Percentiles rank a stretch among this genome's conserved stretches.
phyloP scores from a whole-genome alignment of 2,329 filamentous ascomycete species.

The Xylaria sp. region DNA sequence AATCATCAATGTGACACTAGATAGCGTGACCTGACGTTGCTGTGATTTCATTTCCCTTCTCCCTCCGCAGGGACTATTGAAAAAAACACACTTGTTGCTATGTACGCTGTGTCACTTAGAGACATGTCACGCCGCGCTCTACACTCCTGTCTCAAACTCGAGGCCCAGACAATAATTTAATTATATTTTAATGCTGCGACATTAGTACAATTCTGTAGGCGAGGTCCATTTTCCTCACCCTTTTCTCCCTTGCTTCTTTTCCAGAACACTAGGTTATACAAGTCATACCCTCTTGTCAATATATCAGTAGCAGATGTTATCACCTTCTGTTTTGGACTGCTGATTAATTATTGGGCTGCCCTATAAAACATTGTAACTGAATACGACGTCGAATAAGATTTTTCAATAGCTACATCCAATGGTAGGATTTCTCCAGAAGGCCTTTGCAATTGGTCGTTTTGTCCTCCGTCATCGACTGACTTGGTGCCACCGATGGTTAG shows the following conservation, averaged over 20 bases:
- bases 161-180: conserved; percentile 16
- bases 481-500: background rate
- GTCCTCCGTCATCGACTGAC: background rate
- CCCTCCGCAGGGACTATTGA: conserved; percentile 20
- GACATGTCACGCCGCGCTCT: conserved; percentile 10
- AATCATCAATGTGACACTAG: conserved; percentile 35
- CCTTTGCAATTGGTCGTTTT: background rate
- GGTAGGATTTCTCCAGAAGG: background rate
- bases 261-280: background rate
- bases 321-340: background rate
- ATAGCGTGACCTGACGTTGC: conserved; percentile 34
- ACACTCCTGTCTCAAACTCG: conserved; percentile 16
- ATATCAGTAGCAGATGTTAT: background rate
- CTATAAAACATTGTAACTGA: background rate
- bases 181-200: no score
- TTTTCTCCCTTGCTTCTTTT: background rate
- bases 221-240: background rate
- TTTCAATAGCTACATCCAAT: background rate
- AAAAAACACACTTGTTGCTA: background rate
- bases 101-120: conserved; percentile 23
- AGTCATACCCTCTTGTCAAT: conserved; percentile 1
- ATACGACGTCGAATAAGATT: background rate
- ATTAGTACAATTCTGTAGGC: background rate
- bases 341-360: conserved; percentile 3
- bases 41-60: conserved; percentile 28